Evolutionary conservation across 257 asterid genomes (phyloP).

Genomic region (Solanum dulcamara): DNA sequence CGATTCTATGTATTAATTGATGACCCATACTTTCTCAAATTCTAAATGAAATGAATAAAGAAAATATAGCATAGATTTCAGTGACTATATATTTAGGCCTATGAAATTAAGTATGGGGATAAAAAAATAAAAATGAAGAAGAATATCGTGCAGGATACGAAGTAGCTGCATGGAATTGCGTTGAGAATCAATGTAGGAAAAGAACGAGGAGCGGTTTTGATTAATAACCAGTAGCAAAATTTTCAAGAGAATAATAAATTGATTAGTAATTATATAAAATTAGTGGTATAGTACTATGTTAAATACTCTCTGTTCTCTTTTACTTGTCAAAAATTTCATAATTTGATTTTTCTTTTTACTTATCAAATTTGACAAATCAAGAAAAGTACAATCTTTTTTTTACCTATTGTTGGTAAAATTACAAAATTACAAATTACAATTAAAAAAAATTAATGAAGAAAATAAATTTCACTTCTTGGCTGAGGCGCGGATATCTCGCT

Average conservation of each 20-base stretch:
- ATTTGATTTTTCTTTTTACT: no score
- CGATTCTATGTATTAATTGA: background rate
- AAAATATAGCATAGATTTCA: conserved; percentile 26
- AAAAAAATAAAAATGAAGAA: conserved; percentile 2
- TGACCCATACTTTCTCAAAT: background rate
- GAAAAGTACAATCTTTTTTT: no score
- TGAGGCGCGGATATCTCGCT: no score
- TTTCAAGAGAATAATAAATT: background rate
- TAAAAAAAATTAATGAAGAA: no score
- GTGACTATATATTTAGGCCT: conserved; percentile 14
- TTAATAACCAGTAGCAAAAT: background rate
- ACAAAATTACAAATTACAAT: no score
- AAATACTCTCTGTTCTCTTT: no score
- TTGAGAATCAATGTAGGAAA: conserved; percentile 30
- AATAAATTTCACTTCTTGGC: no score
- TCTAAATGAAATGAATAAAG: background rate
- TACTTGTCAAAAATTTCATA: no score
- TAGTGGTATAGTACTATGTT: background rate
- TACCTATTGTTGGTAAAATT: no score
- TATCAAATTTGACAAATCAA: no score
- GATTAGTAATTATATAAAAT: background rate
- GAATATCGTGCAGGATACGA: conserved; percentile 57
- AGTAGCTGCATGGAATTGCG: conserved; percentile 51
- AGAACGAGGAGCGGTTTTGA: conserved; percentile 12
- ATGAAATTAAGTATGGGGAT: conserved; percentile 13